Evolutionary conservation across 1,284 basidiomycete species (phyloP), one percentile per base, ranked within the genome.

Genomic region (Leccinum pseudoinsigne): DNA sequence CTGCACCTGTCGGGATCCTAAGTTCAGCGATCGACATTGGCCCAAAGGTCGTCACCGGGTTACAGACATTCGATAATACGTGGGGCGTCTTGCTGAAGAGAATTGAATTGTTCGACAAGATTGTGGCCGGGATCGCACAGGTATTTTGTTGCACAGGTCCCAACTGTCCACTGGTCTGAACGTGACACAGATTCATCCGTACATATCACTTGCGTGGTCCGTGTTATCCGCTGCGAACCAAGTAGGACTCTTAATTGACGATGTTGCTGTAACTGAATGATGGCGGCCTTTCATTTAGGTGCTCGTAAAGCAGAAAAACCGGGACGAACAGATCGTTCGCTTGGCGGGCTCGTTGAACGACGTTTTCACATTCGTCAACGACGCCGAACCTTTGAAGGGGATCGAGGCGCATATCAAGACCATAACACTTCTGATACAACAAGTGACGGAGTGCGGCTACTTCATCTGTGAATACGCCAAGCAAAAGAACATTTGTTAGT

Each of bases 361-460:
- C 10, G 53, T 18, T 12, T 18, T 55, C 28, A 14, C 11, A 6
- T 61, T 59, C 23, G 47, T 61, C 11, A 26, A 58, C 2, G 56
- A 64, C 7, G 51, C 62, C 2, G 53, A 55, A 3, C 42, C 56
- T 1, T 21, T 64, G 47, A 57, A 63, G 23, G 6, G 16, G 4
- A 53, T 62, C 42, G 28, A 53, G 26, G 38, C 21, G 16, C 42
- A 56, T 10, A 40, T 40, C 1, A 42, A 60, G 36, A 40, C 45
- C 3, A 62, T 56, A 23, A 56, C 34, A 3, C 53, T 10, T 38
- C 28, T 62, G 3, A 4, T 62, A 11, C 61, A 62, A 16, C 61
- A 62, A 8, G 61, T 62, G 21, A 36, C 61, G 14, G 61, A 62
- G 28, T 62, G 57, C 34, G 51, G 57, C 8, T 62, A 62, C 51